Conservation (phyloP, 2,329 filamentous ascomycete genomes). For the Botrytis squamosa region DNA sequence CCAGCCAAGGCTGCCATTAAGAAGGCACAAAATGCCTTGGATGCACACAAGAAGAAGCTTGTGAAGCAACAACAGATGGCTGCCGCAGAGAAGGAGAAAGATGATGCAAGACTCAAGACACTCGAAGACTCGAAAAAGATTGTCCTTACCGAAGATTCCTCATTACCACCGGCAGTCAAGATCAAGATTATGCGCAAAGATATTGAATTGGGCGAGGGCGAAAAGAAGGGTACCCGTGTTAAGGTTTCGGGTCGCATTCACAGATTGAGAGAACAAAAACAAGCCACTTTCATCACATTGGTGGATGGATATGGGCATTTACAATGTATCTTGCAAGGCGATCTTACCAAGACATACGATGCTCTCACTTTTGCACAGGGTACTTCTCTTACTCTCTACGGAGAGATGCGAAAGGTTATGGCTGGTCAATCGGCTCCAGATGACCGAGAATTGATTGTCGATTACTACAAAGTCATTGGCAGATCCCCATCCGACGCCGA, state of each 20-base stretch:
- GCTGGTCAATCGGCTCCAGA: conserved; percentile 66
- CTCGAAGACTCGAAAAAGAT: conserved; percentile 83
- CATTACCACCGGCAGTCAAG: conserved; percentile 69
- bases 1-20: conserved; percentile 82
- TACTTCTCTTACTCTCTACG: conserved; percentile 66
- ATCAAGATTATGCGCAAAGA: conserved; percentile 75
- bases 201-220: conserved; percentile 56
- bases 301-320: conserved; percentile 81
- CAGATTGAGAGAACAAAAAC: conserved; percentile 76
- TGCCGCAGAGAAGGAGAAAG: conserved; percentile 69
- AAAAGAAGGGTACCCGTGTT: conserved; percentile 68
- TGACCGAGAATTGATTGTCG: conserved; percentile 68
- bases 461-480: conserved; percentile 68
- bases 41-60: conserved; percentile 80
- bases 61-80: conserved; percentile 73
- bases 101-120: conserved; percentile 64
- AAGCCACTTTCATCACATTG: conserved; percentile 82
- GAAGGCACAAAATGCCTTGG: conserved; percentile 74
- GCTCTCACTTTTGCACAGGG: conserved; percentile 69
- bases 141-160: conserved; percentile 64
- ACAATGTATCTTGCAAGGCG: conserved; percentile 77
- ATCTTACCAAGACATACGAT: conserved; percentile 75
- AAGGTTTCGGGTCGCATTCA: conserved; percentile 82
- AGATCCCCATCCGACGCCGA: conserved; percentile 70
- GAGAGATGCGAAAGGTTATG: conserved; percentile 67